phyloP scores from a whole-genome alignment of 208 protist species.

The Wallacemonas sp. region DNA sequence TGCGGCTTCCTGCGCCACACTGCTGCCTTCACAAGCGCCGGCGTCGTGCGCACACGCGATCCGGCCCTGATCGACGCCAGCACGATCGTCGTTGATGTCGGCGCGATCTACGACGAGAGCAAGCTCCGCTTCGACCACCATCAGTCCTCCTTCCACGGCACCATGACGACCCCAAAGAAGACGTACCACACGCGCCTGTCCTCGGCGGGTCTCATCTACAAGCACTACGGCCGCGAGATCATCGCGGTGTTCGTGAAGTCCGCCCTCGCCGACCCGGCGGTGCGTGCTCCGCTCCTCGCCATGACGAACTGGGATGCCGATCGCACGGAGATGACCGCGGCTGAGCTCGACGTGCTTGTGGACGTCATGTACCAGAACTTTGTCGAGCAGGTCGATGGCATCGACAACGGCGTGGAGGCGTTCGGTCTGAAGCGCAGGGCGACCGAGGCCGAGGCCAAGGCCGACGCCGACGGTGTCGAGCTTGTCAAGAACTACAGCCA shows the following conservation, averaged over 20 bases:
- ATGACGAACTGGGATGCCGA: constrained; percentile 40
- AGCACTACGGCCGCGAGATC: constrained; percentile 94
- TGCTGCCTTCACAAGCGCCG: constrained; percentile 45
- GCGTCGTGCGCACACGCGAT: constrained; percentile 90
- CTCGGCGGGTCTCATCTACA: constrained; percentile 94
- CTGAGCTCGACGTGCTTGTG: constrained; percentile 73
- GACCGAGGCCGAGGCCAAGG: constrained; percentile 12
- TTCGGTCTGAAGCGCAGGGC: constrained; percentile 36
- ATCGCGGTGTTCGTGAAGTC: constrained; percentile 66
- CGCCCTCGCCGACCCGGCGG: constrained; percentile 35
- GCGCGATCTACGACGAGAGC: constrained; percentile 91
- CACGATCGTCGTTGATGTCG: constrained; percentile 96
- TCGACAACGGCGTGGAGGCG: constrained; percentile 94
- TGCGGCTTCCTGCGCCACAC: constrained; percentile 88
- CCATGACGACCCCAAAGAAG: constrained; percentile 70
- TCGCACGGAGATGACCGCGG: constrained; percentile 32
- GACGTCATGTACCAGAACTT: constrained; percentile 88
- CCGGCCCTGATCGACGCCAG: constrained; percentile 57
- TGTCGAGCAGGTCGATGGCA: constrained; percentile 93
- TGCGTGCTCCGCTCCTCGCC: constrained; percentile 36
- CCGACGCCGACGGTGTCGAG: constrained; percentile 10
- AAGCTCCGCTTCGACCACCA: constrained; percentile 94
- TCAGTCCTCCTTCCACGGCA: constrained; percentile 93
- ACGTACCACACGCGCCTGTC: constrained; percentile 86
- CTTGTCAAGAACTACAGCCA: constrained; percentile 79